Evolutionary conservation across 1,284 basidiomycete species (phyloP), one percentile per base, ranked within the genome.

Genomic region (Rhodotorula sp.): DNA sequence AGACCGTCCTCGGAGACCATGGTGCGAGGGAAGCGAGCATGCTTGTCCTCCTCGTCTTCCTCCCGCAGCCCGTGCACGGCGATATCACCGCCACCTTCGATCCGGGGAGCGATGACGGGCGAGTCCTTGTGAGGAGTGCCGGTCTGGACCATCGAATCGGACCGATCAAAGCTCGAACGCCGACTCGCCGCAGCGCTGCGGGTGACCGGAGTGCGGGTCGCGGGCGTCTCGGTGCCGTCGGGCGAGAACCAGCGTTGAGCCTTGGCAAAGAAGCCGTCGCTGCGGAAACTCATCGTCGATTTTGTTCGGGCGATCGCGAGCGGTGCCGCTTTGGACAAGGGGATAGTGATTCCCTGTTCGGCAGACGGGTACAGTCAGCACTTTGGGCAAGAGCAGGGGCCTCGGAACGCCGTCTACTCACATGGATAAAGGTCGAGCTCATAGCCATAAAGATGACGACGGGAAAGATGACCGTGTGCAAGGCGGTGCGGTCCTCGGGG

Each of bases 371-470:
- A 55, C 22, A 59, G 60, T 17, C 1, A 20, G 18, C 29, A 6
- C 5, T 42, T 4, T 22, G 14, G 30, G 6, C 29, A 29, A 24
- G 22, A 33, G 33, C 12, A 20, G 29, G 18, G 45, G 48, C 46
- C 10, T 42, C 64, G 78, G 8, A 49, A 22, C 2, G n/a, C 4
- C 6, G 37, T 42, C 10, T 8, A 66, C 68, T n/a, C 2, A 74
- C 84, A 72, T 85, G 84, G 0, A 82, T 80, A 54, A 85, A 72
- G 6, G 85, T 81, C 1, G 82, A 84, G 0, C 81, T 80, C 62
- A 85, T 80, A 20, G 85, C 82, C 58, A 84, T 78, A 72, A 85
- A 84, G 64, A 84, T 81, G 17, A 85, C 83, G 33, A 85, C 80
- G 4, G 85, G 85, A 3, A 78, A 73, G 69, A 85, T 81, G 30